phyloP scores from a whole-genome alignment of 1,284 basidiomycete genomes.

The Pholiota adiposa region DNA sequence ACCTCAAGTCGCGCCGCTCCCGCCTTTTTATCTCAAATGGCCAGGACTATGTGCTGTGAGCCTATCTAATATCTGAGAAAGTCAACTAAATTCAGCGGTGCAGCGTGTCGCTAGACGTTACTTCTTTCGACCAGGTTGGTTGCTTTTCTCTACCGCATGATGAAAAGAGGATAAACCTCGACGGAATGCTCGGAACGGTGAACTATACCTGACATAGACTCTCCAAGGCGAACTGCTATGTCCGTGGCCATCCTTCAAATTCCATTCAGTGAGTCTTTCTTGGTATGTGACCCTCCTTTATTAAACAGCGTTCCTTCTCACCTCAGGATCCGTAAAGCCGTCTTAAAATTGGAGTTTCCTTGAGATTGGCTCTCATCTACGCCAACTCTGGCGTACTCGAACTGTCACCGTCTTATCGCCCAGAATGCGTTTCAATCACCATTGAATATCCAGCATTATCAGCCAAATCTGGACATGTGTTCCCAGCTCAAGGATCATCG shows the following conservation, averaged over 20 bases:
- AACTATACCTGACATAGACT: conserved; percentile 10
- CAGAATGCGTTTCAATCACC: conserved; percentile 12
- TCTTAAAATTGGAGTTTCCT: conserved; percentile 12
- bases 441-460: conserved; percentile 7
- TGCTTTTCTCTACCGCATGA: conserved; percentile 4
- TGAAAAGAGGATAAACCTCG: conserved; percentile 11
- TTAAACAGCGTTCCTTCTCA: conserved; percentile 6
- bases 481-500: conserved; percentile 13
- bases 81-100: neutral
- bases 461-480: conserved; percentile 13
- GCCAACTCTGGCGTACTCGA: conserved; percentile 5
- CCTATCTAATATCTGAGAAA: neutral
- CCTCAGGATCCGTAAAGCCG: conserved; percentile 17
- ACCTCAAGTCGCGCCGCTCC: neutral
- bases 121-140: conserved; percentile 7
- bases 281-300: conserved; percentile 3
- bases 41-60: neutral
- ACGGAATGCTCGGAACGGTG: conserved; percentile 17
- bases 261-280: conserved; percentile 2
- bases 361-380: conserved; percentile 15
- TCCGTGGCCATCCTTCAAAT: conserved; percentile 8
- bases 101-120: conserved; percentile 2
- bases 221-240: neutral
- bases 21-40: neutral
- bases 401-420: conserved; percentile 17